These are phyloP conservation scores for Hemileia vastatrix DNA, from an alignment of 1,284 basidiomycete species.

Conservation along the genomic window DNA sequence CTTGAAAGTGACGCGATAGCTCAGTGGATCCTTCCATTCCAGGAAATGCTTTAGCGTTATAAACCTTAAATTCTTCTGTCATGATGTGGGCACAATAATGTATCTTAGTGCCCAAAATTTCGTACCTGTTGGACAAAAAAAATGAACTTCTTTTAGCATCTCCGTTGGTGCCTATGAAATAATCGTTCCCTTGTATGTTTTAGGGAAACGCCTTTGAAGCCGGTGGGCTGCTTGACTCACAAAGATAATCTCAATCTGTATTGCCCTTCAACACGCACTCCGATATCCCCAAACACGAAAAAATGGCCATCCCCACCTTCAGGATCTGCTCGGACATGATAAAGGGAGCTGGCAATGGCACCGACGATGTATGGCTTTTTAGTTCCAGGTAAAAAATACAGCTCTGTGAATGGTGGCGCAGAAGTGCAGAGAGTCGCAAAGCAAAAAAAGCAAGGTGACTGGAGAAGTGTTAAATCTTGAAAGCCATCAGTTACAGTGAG, in stretches of 20 bases:
- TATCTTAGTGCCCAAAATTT: constrained; percentile 6
- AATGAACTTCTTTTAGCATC: neutral
- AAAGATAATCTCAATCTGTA: constrained; percentile 78
- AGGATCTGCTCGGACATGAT: constrained; percentile 85
- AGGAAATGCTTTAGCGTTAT: constrained; percentile 3
- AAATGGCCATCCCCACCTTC: constrained; percentile 51
- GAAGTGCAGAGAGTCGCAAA: constrained; percentile 59
- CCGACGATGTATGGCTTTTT: constrained; percentile 79
- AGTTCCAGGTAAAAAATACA: constrained; percentile 88
- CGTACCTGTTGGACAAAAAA: neutral
- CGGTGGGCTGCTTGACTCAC: constrained; percentile 54
- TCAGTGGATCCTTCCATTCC: constrained; percentile 2
- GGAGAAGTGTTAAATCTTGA: constrained; percentile 46
- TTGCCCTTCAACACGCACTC: constrained; percentile 66
- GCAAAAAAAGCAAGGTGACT: constrained; percentile 92
- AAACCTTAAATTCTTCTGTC: constrained; percentile 9
- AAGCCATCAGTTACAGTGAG: constrained; percentile 69
- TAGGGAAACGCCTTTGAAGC: too few species aligned
- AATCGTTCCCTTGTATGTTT: too few species aligned
- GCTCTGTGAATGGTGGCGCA: constrained; percentile 62
- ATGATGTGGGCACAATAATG: constrained; percentile 3
- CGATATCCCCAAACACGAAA: constrained; percentile 46
- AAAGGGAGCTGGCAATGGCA: constrained; percentile 80
- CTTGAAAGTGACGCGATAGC: neutral
- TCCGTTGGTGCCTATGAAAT: neutral